Percentiles rank a stretch among this genome's conserved stretches.
Conservation (phyloP, 2,329 filamentous ascomycete species). For the Pseudocercospora macadamiae region DNA sequence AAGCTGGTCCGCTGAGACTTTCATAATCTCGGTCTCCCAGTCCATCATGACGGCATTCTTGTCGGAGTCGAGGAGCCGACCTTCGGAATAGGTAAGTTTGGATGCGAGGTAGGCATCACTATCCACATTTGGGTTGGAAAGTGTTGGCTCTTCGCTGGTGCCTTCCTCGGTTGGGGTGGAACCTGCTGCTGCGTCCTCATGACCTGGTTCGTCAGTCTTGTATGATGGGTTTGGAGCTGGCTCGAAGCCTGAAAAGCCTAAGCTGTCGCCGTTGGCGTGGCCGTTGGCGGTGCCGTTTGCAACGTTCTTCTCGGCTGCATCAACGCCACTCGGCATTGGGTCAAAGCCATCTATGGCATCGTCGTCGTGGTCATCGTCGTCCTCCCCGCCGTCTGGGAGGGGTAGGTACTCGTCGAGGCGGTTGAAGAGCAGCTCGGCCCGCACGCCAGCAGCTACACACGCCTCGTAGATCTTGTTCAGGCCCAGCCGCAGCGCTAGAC, state of each 20-base stretch:
- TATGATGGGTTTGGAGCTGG: slow-evolving; percentile 38
- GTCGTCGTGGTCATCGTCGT: slow-evolving; percentile 48
- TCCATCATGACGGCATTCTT: slow-evolving; percentile 59
- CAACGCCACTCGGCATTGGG: slow-evolving; percentile 28
- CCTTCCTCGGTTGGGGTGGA: slow-evolving; percentile 4
- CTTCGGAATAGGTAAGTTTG: slow-evolving; percentile 51
- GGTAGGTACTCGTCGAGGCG: slow-evolving; percentile 80
- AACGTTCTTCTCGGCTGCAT: slow-evolving; percentile 13
- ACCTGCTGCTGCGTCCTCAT: slow-evolving; percentile 29
- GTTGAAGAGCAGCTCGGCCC: slow-evolving; percentile 84
- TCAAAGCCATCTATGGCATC: slow-evolving; percentile 41
- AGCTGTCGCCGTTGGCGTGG: slow-evolving; percentile 28
- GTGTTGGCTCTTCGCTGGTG: slow-evolving; percentile 27
- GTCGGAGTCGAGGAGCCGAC: slow-evolving; percentile 52
- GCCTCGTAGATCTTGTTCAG: slow-evolving; percentile 73
- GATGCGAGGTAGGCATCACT: slow-evolving; percentile 54
- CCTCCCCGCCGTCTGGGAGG: slow-evolving; percentile 56
- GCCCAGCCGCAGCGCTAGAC: slow-evolving; percentile 72
- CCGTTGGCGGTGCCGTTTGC: slow-evolving; percentile 28
- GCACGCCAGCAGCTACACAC: slow-evolving; percentile 85
- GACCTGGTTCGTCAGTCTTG: slow-evolving; percentile 30
- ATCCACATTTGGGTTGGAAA: slow-evolving; percentile 44
- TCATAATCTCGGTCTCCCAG: slow-evolving; percentile 57
- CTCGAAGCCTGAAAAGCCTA: slow-evolving; percentile 33
- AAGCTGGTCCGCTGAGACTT: slow-evolving; percentile 48